Conservation (phyloP, 2,329 filamentous ascomycete genomes). For the Fusarium sarcochroum region DNA sequence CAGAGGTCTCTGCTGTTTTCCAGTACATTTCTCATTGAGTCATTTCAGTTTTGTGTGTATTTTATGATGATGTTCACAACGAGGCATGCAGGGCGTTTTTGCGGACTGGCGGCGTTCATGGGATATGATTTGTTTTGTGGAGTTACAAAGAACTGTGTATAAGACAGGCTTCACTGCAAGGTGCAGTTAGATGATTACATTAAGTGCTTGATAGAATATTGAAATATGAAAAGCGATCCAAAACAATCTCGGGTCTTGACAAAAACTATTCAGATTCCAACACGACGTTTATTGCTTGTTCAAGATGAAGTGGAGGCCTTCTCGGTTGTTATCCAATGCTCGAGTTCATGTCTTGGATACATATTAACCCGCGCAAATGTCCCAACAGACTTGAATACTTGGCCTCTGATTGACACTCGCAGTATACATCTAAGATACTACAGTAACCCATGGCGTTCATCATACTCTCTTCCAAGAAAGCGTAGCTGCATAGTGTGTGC, state of each 20-base stretch:
- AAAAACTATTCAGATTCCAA: neutral
- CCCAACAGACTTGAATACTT: no score
- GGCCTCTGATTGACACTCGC: no score
- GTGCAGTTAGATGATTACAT: neutral
- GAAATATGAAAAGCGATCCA: neutral
- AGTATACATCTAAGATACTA: no score
- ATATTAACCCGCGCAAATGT: no score
- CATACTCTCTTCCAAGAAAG: no score
- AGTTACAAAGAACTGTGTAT: conserved; percentile 14
- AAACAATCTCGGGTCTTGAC: neutral
- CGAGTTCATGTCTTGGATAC: no score
- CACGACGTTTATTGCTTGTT: no score
- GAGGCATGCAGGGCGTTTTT: conserved; percentile 31
- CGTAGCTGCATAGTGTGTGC: neutral
- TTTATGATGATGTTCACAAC: conserved; percentile 28
- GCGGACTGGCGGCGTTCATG: conserved; percentile 14
- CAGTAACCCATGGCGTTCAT: no score
- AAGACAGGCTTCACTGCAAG: neutral
- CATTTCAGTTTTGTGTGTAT: conserved; percentile 1
- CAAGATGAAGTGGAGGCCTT: no score
- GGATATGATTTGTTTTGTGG: conserved; percentile 11
- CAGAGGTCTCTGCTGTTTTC: conserved; percentile 92
- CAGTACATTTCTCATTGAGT: conserved; percentile 93
- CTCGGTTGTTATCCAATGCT: no score
- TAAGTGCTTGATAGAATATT: neutral